Evolutionary conservation across 805 yeast species (phyloP).

Genomic region (Kregervanrija delftensis): DNA sequence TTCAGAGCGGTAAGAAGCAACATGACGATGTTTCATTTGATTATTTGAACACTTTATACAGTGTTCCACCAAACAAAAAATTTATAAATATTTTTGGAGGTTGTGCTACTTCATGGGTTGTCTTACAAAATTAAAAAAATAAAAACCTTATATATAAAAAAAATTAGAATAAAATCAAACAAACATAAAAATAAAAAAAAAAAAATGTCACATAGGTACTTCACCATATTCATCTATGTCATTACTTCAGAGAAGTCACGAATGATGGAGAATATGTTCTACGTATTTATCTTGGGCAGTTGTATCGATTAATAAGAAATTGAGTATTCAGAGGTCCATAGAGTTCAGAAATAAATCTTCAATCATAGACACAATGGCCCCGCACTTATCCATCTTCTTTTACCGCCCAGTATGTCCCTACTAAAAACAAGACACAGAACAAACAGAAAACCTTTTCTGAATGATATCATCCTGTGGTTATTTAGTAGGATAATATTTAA

Average conservation of each 20-base stretch:
- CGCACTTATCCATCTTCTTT: constrained; percentile 13
- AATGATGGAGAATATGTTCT: constrained; percentile 81
- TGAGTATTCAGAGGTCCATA: background rate
- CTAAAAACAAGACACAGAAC: background rate
- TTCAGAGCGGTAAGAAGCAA: constrained; percentile 10
- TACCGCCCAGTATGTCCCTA: constrained; percentile 11
- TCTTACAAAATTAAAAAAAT: constrained; percentile 1
- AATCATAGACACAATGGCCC: too few species aligned
- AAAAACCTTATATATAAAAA: background rate
- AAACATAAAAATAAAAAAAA: background rate
- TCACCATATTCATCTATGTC: constrained; percentile 72
- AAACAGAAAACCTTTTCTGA: too few species aligned
- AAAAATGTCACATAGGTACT: constrained; percentile 65
- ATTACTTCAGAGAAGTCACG: constrained; percentile 18
- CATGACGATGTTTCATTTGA: constrained; percentile 30
- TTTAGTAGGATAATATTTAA: too few species aligned
- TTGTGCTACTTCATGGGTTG: constrained; percentile 64
- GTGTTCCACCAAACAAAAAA: constrained; percentile 3
- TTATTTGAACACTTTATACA: constrained; percentile 30
- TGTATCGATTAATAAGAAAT: constrained; percentile 37
- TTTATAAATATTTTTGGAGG: constrained; percentile 45
- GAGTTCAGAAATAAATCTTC: too few species aligned
- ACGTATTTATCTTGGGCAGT: constrained; percentile 56
- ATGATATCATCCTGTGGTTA: too few species aligned
- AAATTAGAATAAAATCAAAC: background rate